Conservation (phyloP, 164 flowering plant genomes). For the Piper longum region DNA sequence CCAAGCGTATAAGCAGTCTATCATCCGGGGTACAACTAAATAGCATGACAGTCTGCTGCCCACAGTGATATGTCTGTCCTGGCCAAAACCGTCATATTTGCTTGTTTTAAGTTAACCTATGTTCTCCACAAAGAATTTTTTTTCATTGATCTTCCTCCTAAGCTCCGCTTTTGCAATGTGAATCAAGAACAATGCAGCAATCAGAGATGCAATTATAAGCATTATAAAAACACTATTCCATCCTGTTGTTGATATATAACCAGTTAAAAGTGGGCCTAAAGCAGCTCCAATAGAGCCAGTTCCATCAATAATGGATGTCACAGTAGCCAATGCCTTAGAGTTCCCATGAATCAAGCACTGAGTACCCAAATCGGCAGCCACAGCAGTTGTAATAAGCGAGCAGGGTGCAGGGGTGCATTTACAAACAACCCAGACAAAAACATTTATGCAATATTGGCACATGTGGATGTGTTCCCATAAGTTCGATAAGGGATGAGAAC, state of each 20-base stretch:
- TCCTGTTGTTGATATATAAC: slow-evolving; percentile 77
- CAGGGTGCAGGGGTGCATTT: slow-evolving; percentile 84
- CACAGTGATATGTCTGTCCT: too few relatives aligned
- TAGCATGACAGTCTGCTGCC: too few relatives aligned
- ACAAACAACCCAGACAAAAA: slow-evolving; percentile 73
- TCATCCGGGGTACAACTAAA: too few relatives aligned
- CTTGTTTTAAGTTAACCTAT: too few relatives aligned
- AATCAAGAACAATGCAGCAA: slow-evolving; percentile 16
- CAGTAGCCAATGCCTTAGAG: slow-evolving; percentile 94
- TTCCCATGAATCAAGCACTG: slow-evolving; percentile 53
- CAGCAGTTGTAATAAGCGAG: slow-evolving; percentile 93
- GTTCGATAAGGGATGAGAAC: slow-evolving; percentile 59
- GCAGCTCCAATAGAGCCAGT: slow-evolving; percentile 99
- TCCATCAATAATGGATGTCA: slow-evolving; percentile 92
- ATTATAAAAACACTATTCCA: slow-evolving; percentile 80
- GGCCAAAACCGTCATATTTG: too few relatives aligned
- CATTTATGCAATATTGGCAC: slow-evolving; percentile 52
- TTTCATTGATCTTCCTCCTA: too few relatives aligned
- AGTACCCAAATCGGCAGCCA: slow-evolving; percentile 91
- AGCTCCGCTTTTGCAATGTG: too few relatives aligned
- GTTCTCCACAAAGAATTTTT: too few relatives aligned
- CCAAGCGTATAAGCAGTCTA: too few relatives aligned
- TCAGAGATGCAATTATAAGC: slow-evolving; percentile 51
- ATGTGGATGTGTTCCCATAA: slow-evolving; percentile 62
- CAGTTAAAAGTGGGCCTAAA: slow-evolving; percentile 79